These are phyloP conservation scores for Fusarium udum DNA, from an alignment of 2,329 filamentous ascomycete species.

Conservation along the genomic window DNA sequence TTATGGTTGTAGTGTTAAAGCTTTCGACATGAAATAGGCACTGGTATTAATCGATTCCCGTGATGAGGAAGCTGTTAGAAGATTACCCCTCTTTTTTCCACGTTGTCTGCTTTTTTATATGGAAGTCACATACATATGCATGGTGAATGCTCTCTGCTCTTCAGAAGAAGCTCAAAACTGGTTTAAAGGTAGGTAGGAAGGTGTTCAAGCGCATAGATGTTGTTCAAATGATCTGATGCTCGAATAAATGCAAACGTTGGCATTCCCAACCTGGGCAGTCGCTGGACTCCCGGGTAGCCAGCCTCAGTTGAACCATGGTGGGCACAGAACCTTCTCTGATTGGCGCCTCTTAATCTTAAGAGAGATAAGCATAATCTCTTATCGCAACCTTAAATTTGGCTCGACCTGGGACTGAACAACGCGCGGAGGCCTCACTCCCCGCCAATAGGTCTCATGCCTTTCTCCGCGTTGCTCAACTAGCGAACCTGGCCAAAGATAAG, in stretches of 20 bases:
- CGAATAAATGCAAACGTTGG: not conserved
- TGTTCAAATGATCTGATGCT: not conserved
- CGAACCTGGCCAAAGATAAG: conserved; percentile 4
- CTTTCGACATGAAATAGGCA: no score
- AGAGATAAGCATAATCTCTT: not conserved
- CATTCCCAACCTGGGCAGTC: not conserved
- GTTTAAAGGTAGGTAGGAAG: no score
- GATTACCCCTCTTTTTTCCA: no score
- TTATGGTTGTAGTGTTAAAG: no score
- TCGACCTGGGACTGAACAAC: not conserved
- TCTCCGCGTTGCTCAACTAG: not conserved
- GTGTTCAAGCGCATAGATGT: fast-evolving
- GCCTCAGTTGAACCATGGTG: fast-evolving
- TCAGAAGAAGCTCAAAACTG: no score
- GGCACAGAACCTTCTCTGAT: not conserved
- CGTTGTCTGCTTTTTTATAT: no score
- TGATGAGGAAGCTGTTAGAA: no score
- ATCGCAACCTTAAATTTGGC: not conserved
- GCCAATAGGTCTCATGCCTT: not conserved
- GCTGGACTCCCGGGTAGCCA: not conserved
- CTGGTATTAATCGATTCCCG: no score
- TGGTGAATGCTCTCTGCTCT: no score
- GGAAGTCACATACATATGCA: no score
- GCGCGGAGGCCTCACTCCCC: not conserved
- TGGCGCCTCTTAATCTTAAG: not conserved